Base-by-base conservation (phyloP, 306 rosid genomes). In the Trichosanthes truncata region DNA sequence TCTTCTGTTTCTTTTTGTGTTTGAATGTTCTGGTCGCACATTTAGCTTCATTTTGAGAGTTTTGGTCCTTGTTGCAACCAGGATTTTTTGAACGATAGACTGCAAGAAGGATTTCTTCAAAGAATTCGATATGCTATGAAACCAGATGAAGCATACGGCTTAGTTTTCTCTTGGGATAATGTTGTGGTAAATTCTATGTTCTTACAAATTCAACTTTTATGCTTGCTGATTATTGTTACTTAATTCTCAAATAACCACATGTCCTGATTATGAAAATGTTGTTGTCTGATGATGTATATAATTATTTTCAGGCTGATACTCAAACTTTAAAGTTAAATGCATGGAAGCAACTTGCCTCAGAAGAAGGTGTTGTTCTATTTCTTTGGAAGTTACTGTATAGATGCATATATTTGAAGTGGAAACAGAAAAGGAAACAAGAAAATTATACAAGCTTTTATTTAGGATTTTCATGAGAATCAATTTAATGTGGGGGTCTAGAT, bases 71-170 rank as follows among this genome's bases (percentile, higher is more conserved):
- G 8, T 81, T 87, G 81, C 74, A 77, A 80, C 82, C 87, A 96
- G 99, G 98, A 96, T 80, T 96, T 89, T 80, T 90, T 96, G 93
- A 96, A 96, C 76, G 98, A 96, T 36, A 93, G 78, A 80, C 86
- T 96, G 84, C 99, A 96, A 88, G 97, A 96, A 79, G 97, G 98
- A 51, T 91, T 96, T 86, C 98, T 96, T 81, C 81, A 91, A 59
- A 92, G 98, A 9, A 91, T 96, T 79, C 97, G 99, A 55, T 96
- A 96, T 89, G 92, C 99, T 35, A 93, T 96, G 96, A 96, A 96
- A 87, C 99, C 99, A 0, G 99, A 96, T 89, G 99, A 96, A 86
- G 98, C 97, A 78, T 93, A 96, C 79, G 99, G 99, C 59, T 97
- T 96, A 77, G 86, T 96, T 81, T 96, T 96, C 87, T 91, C 98